A percentile compares a stretch with the other conserved stretches of the same genome.
Conservation (phyloP, 192 early-diverging fungal genomes). For the Podila epicladia region DNA sequence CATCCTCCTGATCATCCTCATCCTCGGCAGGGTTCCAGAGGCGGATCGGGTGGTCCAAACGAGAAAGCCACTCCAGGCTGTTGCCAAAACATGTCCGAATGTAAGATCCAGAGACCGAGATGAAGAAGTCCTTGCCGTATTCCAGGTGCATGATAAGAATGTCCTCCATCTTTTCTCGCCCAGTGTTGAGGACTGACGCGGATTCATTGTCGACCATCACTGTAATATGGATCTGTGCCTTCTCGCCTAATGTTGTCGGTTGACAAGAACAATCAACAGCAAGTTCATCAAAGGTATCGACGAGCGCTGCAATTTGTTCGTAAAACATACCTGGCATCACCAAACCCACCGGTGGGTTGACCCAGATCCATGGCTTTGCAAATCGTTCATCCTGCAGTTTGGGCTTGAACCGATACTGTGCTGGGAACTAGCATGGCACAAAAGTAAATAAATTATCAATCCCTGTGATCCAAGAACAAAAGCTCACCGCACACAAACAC, state of each 20-base stretch:
- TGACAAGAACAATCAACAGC: neutral
- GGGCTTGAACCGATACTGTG: conserved; percentile 78
- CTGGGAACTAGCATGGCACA: conserved; percentile 60
- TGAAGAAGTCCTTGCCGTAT: conserved; percentile 87
- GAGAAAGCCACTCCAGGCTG: conserved; percentile 71
- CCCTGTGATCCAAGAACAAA: no score
- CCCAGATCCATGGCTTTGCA: conserved; percentile 78
- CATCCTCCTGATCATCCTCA: conserved; percentile 28
- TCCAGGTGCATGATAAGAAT: conserved; percentile 85
- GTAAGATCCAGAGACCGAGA: conserved; percentile 78
- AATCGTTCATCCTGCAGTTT: conserved; percentile 67
- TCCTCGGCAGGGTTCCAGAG: conserved; percentile 55
- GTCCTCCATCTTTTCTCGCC: conserved; percentile 70
- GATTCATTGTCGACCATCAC: conserved; percentile 61
- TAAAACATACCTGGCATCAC: conserved; percentile 73
- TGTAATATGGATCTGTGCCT: conserved; percentile 65
- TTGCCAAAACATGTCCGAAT: conserved; percentile 79
- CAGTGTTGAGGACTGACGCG: conserved; percentile 64
- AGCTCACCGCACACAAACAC: no score
- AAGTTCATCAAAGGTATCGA: neutral
- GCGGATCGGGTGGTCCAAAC: conserved; percentile 66
- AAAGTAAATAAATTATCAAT: conserved; percentile 4
- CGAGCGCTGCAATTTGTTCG: neutral
- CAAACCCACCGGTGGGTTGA: conserved; percentile 71
- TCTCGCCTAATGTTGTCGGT: conserved; percentile 59